These are phyloP conservation scores for Aspergillus novoparasiticus DNA, from an alignment of 2,329 filamentous ascomycete genomes.

Conservation along the genomic window DNA sequence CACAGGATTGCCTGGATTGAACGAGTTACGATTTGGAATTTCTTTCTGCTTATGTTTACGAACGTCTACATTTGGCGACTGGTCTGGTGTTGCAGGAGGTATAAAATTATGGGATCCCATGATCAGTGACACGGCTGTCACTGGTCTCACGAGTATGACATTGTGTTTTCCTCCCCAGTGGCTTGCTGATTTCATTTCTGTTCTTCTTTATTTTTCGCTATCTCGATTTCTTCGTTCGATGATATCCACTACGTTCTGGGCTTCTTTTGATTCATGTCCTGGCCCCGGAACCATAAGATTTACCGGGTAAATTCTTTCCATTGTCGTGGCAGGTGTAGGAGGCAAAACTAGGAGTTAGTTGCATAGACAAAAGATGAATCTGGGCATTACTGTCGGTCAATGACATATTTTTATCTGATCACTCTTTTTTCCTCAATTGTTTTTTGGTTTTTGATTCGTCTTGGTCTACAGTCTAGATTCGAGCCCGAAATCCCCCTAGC, in stretches of 20 bases:
- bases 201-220: constrained; percentile 9
- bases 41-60: constrained; percentile 16
- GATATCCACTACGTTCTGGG: constrained; percentile 30
- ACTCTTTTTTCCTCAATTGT: not conserved
- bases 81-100: constrained; percentile 15
- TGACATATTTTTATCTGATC: not conserved
- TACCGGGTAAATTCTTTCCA: constrained; percentile 2
- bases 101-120: not conserved
- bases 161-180: constrained; percentile 2
- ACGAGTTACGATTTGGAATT: constrained; percentile 22
- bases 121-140: constrained; percentile 2
- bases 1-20: constrained; percentile 9
- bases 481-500: constrained; percentile 4
- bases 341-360: constrained; percentile 12
- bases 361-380: constrained; percentile 12
- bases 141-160: constrained; percentile 4
- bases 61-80: constrained; percentile 14
- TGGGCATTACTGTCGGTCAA: not conserved
- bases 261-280: constrained; percentile 1
- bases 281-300: constrained; percentile 2
- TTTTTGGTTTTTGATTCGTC: not conserved
- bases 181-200: constrained; percentile 3
- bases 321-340: constrained; percentile 7
- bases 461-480: not conserved
- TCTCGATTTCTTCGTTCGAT: constrained; percentile 19